Base-by-base conservation (phyloP, 495 filamentous ascomycete species). In the Hypoxylon intermedium region DNA sequence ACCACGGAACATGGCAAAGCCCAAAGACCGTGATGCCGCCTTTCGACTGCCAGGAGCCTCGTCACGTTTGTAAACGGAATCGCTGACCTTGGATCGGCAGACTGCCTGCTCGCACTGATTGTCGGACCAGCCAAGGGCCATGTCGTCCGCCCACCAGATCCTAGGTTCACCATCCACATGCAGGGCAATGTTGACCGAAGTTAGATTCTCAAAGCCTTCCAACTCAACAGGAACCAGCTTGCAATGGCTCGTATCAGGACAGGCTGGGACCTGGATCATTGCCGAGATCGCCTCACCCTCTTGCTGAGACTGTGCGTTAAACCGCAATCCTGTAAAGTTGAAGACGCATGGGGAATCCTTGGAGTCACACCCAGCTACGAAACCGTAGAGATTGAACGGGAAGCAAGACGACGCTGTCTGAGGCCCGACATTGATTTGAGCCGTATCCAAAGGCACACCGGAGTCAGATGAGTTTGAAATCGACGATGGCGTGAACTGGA, bases 111-210 rank as follows among this genome's bases (percentile, higher is more conserved):
- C 58, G 58, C 76, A 80, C 28, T 50, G 64, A 48, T 75, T 71
- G 55, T 79, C 68, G 6, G 73, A 69, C 76, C 78, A 79, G 18
- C 74, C 68, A 41, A 79, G 53, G 19, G 73, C 59, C 42, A 79
- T 53, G 53, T 80, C 74, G 42, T 79, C 76, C 12, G 61, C 71
- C 77, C 76, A 79, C 76, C 75, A 79, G 7, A 45, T 56, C 21
- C 55, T 66, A 12, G 67, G 28, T 16, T 70, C 37, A 11, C 53
- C 66, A 5, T 67, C 56, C n/a, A 67, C 63, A 18, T 69, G 67
- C 9, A 73, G 31, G 0, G 63, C 63, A 18, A 80, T 64, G 36
- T 70, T 69, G 57, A 80, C 45, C 1, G 75, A 71, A 11, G 72
- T 78, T 45, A 80, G 44, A 19, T 70, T 72, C 31, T 70, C 52